Percentiles rank a stretch among this genome's conserved stretches.
Conservation (phyloP, 2,329 filamentous ascomycete genomes). For the Cladorrhinum sp. region DNA sequence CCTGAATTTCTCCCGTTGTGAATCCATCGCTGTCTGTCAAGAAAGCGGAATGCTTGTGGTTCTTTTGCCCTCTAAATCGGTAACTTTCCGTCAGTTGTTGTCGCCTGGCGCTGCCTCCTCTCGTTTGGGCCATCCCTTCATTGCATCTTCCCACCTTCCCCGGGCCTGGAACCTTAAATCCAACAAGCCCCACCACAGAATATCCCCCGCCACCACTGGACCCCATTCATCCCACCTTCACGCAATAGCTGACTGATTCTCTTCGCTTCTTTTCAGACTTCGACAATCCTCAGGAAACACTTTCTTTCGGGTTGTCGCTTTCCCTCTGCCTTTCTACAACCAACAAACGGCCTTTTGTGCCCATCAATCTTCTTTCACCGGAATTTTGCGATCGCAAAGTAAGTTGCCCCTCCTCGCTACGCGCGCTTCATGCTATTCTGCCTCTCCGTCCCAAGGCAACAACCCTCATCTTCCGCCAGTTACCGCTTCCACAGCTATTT, state of each 20-base stretch:
- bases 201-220: background rate
- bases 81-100: too few relatives aligned
- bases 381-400: background rate
- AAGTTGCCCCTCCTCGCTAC: background rate
- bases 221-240: constrained; percentile 4
- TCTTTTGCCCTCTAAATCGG: too few relatives aligned
- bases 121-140: background rate
- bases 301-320: background rate
- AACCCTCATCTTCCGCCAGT: background rate
- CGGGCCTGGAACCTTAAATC: background rate
- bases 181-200: background rate
- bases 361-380: background rate
- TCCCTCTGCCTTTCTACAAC: background rate
- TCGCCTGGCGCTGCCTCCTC: background rate
- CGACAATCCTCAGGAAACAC: background rate
- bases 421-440: background rate
- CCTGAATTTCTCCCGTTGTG: too few relatives aligned
- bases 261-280: background rate
- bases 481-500: background rate
- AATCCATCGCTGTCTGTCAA: too few relatives aligned
- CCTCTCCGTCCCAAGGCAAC: constrained; percentile 2
- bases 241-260: background rate
- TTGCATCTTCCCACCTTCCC: background rate
- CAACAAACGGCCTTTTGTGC: background rate
- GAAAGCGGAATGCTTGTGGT: too few relatives aligned